Percentiles rank a stretch among this genome's conserved stretches.
Evolutionary conservation across 2,329 filamentous ascomycete species (phyloP).

Genomic region (Microdochium nivale): DNA sequence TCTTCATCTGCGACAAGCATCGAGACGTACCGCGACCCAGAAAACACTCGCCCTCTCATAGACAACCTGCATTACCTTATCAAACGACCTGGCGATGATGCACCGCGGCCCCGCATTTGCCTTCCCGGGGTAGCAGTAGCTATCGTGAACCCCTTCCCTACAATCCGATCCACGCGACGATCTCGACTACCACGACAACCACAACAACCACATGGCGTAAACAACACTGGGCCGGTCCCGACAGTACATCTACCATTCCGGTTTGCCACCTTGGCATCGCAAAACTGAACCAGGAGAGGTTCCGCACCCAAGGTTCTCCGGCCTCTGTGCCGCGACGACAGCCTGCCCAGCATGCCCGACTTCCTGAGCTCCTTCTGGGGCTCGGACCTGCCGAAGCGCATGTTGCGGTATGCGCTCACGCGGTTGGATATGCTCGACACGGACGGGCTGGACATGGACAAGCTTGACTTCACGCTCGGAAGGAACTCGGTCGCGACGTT

Average conservation of each 20-base stretch:
- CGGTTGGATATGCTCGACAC: slow-evolving; percentile 82
- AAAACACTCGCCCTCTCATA: too few species aligned
- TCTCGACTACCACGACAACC: background rate
- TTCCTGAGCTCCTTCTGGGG: slow-evolving; percentile 57
- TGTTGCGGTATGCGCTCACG: slow-evolving; percentile 78
- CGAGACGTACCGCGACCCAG: too few species aligned
- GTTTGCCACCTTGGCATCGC: background rate
- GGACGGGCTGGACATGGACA: slow-evolving; percentile 76
- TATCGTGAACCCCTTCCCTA: background rate
- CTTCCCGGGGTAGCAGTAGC: background rate
- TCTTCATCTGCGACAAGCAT: too few species aligned
- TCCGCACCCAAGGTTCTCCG: background rate
- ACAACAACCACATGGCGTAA: background rate
- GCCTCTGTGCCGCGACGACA: background rate
- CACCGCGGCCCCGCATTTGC: background rate
- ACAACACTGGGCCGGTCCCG: background rate
- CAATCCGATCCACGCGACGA: background rate
- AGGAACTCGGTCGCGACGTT: slow-evolving; percentile 78
- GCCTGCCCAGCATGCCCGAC: slow-evolving; percentile 50
- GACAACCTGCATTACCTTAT: too few species aligned
- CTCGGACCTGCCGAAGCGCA: slow-evolving; percentile 77
- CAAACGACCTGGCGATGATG: background rate
- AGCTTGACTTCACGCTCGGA: slow-evolving; percentile 75
- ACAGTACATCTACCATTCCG: background rate
- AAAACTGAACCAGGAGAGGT: background rate